These are phyloP conservation scores for Oryza longistaminata DNA, from an alignment of 176 grass and related monocot genomes.

Conservation along the genomic window DNA sequence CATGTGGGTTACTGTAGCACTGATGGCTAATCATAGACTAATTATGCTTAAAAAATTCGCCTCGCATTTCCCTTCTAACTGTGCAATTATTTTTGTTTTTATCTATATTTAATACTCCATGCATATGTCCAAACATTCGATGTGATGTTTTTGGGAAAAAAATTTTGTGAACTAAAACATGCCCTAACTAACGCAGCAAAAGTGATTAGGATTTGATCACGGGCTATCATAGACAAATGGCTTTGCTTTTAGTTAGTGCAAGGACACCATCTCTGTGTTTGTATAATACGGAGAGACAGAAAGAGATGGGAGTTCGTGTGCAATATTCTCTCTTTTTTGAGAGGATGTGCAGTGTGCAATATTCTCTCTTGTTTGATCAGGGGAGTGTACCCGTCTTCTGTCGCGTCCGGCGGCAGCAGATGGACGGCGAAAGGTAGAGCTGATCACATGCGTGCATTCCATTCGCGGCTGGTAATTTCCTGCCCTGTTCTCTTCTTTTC, in stretches of 20 bases:
- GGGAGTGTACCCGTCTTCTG: constrained; percentile 2
- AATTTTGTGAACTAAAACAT: too few species aligned
- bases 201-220: neutral
- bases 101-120: too few species aligned
- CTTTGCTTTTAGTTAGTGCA: neutral
- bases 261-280: neutral
- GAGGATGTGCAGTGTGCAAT: too few species aligned
- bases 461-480: neutral
- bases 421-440: neutral
- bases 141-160: too few species aligned
- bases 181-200: neutral
- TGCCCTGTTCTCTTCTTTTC: neutral
- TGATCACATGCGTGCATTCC: constrained; percentile 4
- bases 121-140: too few species aligned
- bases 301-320: neutral
- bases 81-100: too few species aligned
- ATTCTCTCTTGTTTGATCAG: constrained; percentile 29
- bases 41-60: too few species aligned
- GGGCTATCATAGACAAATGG: neutral
- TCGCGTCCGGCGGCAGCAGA: neutral
- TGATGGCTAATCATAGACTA: too few species aligned
- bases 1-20: too few species aligned
- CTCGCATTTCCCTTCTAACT: too few species aligned
- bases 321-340: constrained; percentile 24
- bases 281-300: neutral